A percentile compares a stretch with the other conserved stretches of the same genome.
These are phyloP conservation scores for Suillus occidentalis DNA, from an alignment of 768 basidiomycete species.

Conservation along the genomic window DNA sequence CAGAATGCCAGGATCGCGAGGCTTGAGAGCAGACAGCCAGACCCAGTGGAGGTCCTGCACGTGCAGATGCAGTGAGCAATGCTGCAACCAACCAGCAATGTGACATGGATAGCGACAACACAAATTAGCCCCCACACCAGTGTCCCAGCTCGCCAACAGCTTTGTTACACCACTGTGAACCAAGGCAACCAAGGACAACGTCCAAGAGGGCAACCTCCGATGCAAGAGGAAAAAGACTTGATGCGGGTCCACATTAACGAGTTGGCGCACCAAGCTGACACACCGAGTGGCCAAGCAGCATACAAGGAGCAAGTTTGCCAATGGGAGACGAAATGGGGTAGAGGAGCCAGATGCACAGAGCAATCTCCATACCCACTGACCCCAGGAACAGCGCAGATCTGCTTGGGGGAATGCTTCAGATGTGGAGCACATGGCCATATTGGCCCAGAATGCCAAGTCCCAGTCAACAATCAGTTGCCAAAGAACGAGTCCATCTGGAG, in stretches of 20 bases:
- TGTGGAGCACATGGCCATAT: neutral
- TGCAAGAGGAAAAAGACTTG: neutral
- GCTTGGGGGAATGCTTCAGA: neutral
- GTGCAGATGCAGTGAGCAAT: neutral
- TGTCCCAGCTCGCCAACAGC: neutral
- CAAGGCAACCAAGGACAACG: neutral
- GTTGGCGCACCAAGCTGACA: neutral
- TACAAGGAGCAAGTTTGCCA: neutral
- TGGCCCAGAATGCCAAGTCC: neutral
- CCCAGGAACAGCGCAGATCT: neutral
- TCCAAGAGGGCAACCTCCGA: neutral
- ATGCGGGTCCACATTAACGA: neutral
- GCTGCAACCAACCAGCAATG: no score
- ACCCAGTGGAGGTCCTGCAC: neutral
- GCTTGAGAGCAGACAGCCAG: neutral
- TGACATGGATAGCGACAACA: no score
- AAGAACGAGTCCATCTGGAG: neutral
- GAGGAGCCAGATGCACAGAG: neutral
- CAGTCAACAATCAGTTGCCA: neutral
- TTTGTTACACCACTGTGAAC: neutral
- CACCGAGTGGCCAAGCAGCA: neutral
- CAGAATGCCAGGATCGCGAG: neutral
- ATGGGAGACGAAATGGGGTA: neutral
- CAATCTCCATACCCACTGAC: neutral
- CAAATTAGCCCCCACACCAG: accelerated